Conservation (phyloP, 1,284 basidiomycete genomes). For the Ceratobasidium sp. region DNA sequence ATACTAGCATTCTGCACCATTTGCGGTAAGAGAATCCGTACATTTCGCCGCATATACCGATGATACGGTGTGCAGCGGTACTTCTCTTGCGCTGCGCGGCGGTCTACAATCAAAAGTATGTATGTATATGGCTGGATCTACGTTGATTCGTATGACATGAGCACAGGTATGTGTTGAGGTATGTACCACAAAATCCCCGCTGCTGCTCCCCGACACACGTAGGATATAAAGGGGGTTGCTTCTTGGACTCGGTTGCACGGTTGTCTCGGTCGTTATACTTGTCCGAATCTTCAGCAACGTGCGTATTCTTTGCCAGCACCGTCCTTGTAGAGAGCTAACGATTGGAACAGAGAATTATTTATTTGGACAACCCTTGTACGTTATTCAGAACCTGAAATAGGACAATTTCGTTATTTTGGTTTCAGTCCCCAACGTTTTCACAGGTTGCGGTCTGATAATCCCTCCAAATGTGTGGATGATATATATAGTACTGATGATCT, state of each 20-base stretch:
- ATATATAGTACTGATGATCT: not conserved
- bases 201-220: no score
- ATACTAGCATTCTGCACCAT: not conserved
- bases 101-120: not conserved
- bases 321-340: not conserved
- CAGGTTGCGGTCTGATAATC: conserved; percentile 12
- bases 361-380: conserved; percentile 12
- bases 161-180: no score
- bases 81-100: not conserved
- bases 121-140: no score
- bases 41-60: not conserved
- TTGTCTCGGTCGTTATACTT: not conserved
- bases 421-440: not conserved
- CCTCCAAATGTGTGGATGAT: conserved; percentile 18
- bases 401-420: no score
- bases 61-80: not conserved
- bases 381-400: not conserved
- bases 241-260: not conserved
- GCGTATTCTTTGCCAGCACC: not conserved
- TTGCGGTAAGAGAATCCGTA: not conserved
- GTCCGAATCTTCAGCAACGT: not conserved
- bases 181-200: no score
- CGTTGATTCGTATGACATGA: no score
- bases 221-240: not conserved
- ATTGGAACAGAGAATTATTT: conserved; percentile 1